Evolutionary conservation across 2,329 filamentous ascomycete species (phyloP).

Genomic region (Macrophomina pseudophaseolina): DNA sequence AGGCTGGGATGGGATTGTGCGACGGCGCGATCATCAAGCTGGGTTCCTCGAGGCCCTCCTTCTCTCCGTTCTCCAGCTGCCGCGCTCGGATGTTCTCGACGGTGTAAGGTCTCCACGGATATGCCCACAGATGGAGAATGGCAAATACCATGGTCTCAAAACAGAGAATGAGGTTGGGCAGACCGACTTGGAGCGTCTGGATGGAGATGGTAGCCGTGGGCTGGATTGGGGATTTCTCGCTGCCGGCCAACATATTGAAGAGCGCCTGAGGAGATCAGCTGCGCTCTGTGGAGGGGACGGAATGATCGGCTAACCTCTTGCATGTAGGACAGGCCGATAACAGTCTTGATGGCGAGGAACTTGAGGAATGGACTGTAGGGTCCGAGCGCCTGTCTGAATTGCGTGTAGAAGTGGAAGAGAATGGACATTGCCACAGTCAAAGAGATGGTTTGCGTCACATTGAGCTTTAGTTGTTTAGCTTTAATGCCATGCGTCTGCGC

Average conservation of each 20-base stretch:
- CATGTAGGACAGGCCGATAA: background rate
- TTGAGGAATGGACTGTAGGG: background rate
- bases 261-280: background rate
- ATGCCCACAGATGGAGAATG: background rate
- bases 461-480: background rate
- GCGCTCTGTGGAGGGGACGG: background rate
- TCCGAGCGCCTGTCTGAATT: background rate
- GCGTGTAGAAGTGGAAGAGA: slow-evolving; percentile 1
- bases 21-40: background rate
- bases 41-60: background rate
- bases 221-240: background rate
- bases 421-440: background rate
- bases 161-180: background rate
- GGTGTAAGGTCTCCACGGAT: background rate
- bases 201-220: background rate
- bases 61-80: background rate
- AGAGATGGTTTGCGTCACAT: background rate
- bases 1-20: background rate
- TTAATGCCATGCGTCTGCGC: background rate
- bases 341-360: background rate
- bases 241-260: background rate
- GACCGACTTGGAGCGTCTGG: background rate
- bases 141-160: slow-evolving; percentile 1
- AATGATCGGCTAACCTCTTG: background rate
- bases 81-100: background rate